Percentiles rank a stretch among this genome's conserved stretches.
phyloP scores from a whole-genome alignment of 2,329 filamentous ascomycete genomes.

The Apiospora arundinis region DNA sequence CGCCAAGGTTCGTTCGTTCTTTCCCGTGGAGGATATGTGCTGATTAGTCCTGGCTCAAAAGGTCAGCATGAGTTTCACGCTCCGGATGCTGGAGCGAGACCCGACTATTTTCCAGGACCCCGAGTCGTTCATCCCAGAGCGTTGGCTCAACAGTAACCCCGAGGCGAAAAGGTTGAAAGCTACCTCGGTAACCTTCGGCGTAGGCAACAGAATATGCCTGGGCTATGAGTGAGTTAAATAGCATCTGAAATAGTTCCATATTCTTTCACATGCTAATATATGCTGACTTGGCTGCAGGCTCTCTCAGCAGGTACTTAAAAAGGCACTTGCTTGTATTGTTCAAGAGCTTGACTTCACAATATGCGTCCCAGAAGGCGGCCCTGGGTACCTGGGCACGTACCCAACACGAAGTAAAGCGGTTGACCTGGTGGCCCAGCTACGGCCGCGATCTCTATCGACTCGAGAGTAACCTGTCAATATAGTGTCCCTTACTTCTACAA shows the following conservation, averaged over 20 bases:
- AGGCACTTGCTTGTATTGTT: slow-evolving; percentile 1
- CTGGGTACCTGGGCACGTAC: neutral
- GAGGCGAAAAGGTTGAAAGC: neutral
- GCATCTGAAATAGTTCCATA: neutral
- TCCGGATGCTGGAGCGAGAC: slow-evolving; percentile 5
- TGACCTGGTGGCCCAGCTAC: neutral
- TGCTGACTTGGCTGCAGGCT: neutral
- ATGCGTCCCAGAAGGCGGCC: neutral
- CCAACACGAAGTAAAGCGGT: neutral
- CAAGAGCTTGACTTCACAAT: slow-evolving; percentile 3
- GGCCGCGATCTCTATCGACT: neutral
- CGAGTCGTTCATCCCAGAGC: neutral
- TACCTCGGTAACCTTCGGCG: neutral
- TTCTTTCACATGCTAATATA: neutral
- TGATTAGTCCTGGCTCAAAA: neutral
- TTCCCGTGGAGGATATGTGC: neutral
- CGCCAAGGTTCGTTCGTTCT: neutral
- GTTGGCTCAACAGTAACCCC: neutral
- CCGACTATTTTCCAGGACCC: neutral
- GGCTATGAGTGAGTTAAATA: neutral
- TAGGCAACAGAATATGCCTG: slow-evolving; percentile 3
- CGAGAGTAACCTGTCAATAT: neutral
- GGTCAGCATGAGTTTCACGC: slow-evolving; percentile 4
- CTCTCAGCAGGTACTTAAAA: neutral
- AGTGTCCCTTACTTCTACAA: too few species aligned